Conservation (phyloP, 331 rosid genomes). For the Ulmus americana region DNA sequence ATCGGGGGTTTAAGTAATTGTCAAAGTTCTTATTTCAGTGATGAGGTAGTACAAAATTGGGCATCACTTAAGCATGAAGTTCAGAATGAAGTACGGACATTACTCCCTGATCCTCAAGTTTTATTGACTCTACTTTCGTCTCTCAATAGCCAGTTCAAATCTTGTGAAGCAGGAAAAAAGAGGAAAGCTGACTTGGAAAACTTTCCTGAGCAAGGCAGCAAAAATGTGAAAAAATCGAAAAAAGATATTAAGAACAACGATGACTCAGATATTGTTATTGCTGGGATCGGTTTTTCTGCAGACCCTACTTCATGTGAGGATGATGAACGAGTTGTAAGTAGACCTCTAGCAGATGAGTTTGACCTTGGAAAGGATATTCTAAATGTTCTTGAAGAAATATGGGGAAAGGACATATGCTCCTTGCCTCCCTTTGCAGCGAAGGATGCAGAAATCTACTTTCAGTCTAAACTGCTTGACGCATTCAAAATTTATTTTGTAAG, state of each 20-base stretch:
- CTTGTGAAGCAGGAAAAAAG: slow-evolving; percentile 33
- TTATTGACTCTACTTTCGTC: slow-evolving; percentile 60
- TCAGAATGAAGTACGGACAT: slow-evolving; percentile 57
- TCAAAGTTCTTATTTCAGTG: slow-evolving; percentile 20
- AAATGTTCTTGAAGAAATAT: slow-evolving; percentile 46
- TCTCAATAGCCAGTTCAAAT: slow-evolving; percentile 44
- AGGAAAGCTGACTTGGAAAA: slow-evolving; percentile 35
- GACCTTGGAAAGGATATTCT: slow-evolving; percentile 37
- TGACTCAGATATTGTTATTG: slow-evolving; percentile 62
- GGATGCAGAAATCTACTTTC: slow-evolving; percentile 47
- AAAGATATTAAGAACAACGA: slow-evolving; percentile 27
- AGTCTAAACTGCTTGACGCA: slow-evolving; percentile 64
- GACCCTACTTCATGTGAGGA: slow-evolving; percentile 26
- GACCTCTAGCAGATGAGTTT: slow-evolving; percentile 26
- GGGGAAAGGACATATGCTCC: slow-evolving; percentile 48
- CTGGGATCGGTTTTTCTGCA: slow-evolving; percentile 46
- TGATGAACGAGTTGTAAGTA: slow-evolving; percentile 30
- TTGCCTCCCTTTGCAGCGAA: slow-evolving; percentile 29
- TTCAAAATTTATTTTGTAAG: slow-evolving; percentile 67
- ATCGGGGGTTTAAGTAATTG: slow-evolving; percentile 36
- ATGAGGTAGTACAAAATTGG: slow-evolving; percentile 21
- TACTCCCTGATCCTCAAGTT: slow-evolving; percentile 81
- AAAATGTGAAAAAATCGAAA: slow-evolving; percentile 47
- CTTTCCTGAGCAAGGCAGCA: slow-evolving; percentile 27
- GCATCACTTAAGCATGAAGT: slow-evolving; percentile 54